Base-by-base conservation (phyloP, 2,329 filamentous ascomycete species). In the Calonectria pteridis region DNA sequence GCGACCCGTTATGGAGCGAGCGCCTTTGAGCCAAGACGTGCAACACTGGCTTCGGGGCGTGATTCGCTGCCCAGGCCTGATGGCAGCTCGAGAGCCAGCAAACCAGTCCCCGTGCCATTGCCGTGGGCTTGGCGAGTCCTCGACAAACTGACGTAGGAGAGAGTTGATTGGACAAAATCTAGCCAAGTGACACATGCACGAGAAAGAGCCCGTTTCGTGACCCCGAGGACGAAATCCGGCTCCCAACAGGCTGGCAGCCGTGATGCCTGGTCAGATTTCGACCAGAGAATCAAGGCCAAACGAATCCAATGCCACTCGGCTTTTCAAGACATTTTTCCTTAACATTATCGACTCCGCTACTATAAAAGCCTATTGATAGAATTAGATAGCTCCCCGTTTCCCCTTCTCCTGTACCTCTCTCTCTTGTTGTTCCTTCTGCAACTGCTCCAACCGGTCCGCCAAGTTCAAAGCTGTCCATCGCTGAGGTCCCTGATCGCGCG, bases 391-490 rank as follows among this genome's bases (percentile, higher is more conserved):
- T 28, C 11, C 5, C 20, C 16, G 5, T 18, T n/a, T 33, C 50
- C 49, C 49, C 40, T 72, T 65, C n/a, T 62, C 73, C 59, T 16
- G 23, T 14, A 6, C 14, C 26, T 73, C 68, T 50, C 58, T 66
- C 26, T 73, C 69, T 35, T 75, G 65, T 46, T 77, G 71, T 29
- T 69, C 53, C 43, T 62, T 72, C 33, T 71, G 68, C 49, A 79
- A 64, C 31, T 67, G 71, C 62, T 79, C 76, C 16, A 80, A 65
- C n/a, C 77, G 75, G 40, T 79, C 76, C 14, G 66, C 62, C 68
- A 79, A 51, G 58, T 79, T 74, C 9, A 64, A 35, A 16, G 75
- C 74, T 16, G 74, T 79, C 78, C 78, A 80, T 50, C 55, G 69
- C 18, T 62, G 50, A 67, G 77, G 76, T 4, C 77, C 78, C 31